Conservation (phyloP, 768 basidiomycete genomes). For the Agrocybe chaxingu region DNA sequence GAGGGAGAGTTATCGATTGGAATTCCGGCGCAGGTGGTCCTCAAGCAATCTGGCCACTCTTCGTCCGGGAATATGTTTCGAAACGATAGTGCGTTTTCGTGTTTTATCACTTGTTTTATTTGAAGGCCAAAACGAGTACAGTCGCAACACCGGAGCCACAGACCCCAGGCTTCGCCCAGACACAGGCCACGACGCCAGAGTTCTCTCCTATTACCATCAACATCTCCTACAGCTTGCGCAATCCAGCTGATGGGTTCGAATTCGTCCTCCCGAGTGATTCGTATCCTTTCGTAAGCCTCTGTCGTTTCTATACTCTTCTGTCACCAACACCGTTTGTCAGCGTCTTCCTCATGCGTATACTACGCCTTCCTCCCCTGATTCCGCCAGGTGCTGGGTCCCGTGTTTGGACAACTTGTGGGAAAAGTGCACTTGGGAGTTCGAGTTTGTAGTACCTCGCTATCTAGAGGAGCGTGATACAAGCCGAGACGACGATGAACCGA, state of each 20-base stretch:
- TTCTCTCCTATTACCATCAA: slow-evolving; percentile 74
- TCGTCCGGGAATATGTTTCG: slow-evolving; percentile 41
- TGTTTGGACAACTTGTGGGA: slow-evolving; percentile 95
- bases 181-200: slow-evolving; percentile 44
- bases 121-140: slow-evolving; percentile 18
- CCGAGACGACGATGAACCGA: slow-evolving; percentile 47
- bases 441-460: slow-evolving; percentile 88
- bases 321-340: slow-evolving; percentile 36
- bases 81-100: slow-evolving; percentile 37
- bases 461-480: slow-evolving; percentile 57
- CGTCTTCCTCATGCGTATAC: slow-evolving; percentile 93
- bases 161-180: slow-evolving; percentile 45
- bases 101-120: background rate
- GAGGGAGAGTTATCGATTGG: slow-evolving; percentile 94
- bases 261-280: slow-evolving; percentile 79
- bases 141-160: slow-evolving; percentile 84
- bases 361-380: slow-evolving; percentile 80
- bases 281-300: slow-evolving; percentile 74
- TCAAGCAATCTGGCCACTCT: slow-evolving; percentile 56
- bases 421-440: slow-evolving; percentile 97
- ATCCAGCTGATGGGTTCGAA: slow-evolving; percentile 82
- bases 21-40: slow-evolving; percentile 69
- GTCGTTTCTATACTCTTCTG: background rate
- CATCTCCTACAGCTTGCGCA: slow-evolving; percentile 77
- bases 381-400: slow-evolving; percentile 98